Evolutionary conservation across 495 filamentous ascomycete species (phyloP).

Genomic region (Penicillium angulare): DNA sequence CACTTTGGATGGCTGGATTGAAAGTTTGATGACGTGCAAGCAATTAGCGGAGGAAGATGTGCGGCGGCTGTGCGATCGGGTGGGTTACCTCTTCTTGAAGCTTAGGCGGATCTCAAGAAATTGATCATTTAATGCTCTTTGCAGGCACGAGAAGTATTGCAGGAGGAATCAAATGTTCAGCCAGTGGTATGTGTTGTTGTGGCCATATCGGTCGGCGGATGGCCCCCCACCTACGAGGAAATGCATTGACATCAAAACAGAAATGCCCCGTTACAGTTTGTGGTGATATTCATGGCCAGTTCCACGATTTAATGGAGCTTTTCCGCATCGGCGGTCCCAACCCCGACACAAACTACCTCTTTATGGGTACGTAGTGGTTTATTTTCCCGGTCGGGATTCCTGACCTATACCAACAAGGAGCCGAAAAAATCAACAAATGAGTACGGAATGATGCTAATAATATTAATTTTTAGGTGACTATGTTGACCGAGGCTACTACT

Average conservation of each 20-base stretch:
- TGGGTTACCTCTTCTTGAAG: slow-evolving; percentile 43
- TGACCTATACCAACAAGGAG: background rate
- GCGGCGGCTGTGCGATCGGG: slow-evolving; percentile 95
- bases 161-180: slow-evolving; percentile 97
- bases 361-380: slow-evolving; percentile 68
- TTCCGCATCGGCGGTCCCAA: slow-evolving; percentile 91
- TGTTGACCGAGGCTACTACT: slow-evolving; percentile 96
- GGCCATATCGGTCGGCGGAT: too few relatives aligned
- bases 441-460: too few relatives aligned
- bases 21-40: slow-evolving; percentile 97
- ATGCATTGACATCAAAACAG: slow-evolving; percentile 47
- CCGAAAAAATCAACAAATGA: too few relatives aligned
- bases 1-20: slow-evolving; percentile 96
- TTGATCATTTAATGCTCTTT: slow-evolving; percentile 15
- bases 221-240: too few relatives aligned
- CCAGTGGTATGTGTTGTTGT: slow-evolving; percentile 87
- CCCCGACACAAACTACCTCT: slow-evolving; percentile 92
- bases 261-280: slow-evolving; percentile 95
- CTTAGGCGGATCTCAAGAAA: background rate
- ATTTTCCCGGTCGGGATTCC: slow-evolving; percentile 14
- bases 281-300: slow-evolving; percentile 92
- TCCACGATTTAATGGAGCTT: slow-evolving; percentile 91
- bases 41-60: slow-evolving; percentile 94
- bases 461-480: slow-evolving; percentile 83
- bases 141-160: slow-evolving; percentile 91